Evolutionary conservation across 306 rosid genomes (phyloP), one percentile per base, ranked within the genome.

Genomic region (Cyamopsis tetragonoloba): DNA sequence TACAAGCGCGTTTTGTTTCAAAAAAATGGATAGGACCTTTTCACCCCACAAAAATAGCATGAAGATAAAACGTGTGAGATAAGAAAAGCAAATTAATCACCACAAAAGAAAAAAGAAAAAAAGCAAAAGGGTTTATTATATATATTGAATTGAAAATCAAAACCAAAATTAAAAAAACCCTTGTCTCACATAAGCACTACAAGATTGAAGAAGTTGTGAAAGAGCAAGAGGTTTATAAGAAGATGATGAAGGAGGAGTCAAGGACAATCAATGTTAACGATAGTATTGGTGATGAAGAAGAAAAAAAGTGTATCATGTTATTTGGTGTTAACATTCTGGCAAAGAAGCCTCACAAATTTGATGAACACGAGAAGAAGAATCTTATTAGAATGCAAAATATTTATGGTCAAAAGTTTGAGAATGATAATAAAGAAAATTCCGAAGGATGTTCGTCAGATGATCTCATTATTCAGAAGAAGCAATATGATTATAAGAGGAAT

Each of bases 281-380:
- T 13, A 66, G n/a, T n/a, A n/a, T n/a, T n/a, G n/a, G n/a, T n/a
- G n/a, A n/a, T n/a, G n/a, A n/a, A n/a, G n/a, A n/a, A n/a, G n/a
- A n/a, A n/a, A n/a, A 80, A 7, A 46, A 4, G 26, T 19, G 78
- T 10, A 67, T 88, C 35, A 88, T 74, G 80, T 26, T 88, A 3
- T 88, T 88, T 48, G 88, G 95, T 1, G 91, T 85, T 6, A 74
- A 76, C 61, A 71, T 83, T n/a, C 26, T 70, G 56, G 82, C 70
- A 3, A 37, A 62, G 3, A 76, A 79, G 6, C 44, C 81, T 12
- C 3, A 0, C 6, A 66, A 0, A 20, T 24, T 0, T 20, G 7
- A 0, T 13, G 7, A 74, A 10, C 17, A 81, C 4, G 57, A 77
- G 26, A 74, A 70, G 50, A 80, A 79, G 49, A 81, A 83, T 61